These are phyloP conservation scores for Beauveria bassiana DNA, from an alignment of 2,329 filamentous ascomycete species.

Conservation along the genomic window DNA sequence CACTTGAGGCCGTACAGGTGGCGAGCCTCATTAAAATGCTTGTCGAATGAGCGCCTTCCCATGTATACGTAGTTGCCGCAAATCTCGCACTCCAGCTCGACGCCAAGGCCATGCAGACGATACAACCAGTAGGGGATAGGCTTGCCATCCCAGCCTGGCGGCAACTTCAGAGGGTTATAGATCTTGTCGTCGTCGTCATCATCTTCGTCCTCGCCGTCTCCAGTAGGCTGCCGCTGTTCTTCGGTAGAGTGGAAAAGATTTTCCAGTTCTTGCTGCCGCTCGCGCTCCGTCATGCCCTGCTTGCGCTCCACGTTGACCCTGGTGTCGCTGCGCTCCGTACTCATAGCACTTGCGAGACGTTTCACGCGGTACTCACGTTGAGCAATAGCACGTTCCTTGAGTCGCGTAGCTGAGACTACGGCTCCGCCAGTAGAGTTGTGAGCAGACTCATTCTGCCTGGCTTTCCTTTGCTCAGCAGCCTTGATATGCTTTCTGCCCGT, in stretches of 20 bases:
- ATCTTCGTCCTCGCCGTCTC: conserved; percentile 60
- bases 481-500: conserved; percentile 89
- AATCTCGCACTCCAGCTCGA: conserved; percentile 92
- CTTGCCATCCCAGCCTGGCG: conserved; percentile 96
- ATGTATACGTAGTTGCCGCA: conserved; percentile 99
- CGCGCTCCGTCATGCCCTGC: conserved; percentile 94
- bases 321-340: conserved; percentile 80
- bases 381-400: conserved; percentile 87
- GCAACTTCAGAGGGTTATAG: conserved; percentile 94
- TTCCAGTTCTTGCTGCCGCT: conserved; percentile 88
- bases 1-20: conserved; percentile 94
- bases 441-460: conserved; percentile 33
- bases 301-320: conserved; percentile 92
- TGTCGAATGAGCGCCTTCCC: conserved; percentile 91
- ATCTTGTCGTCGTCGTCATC: conserved; percentile 78
- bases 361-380: conserved; percentile 80
- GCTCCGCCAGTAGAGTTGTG: conserved; percentile 20
- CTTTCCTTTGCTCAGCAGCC: conserved; percentile 60
- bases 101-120: conserved; percentile 88
- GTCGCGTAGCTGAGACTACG: conserved; percentile 36
- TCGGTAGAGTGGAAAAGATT: conserved; percentile 56
- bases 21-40: conserved; percentile 91
- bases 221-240: conserved; percentile 27
- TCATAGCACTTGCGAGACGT: conserved; percentile 73
- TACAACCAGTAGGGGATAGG: conserved; percentile 99